Evolutionary conservation across 164 flowering plant genomes (phyloP).

Genomic region (Chloranthus sessilifolius): DNA sequence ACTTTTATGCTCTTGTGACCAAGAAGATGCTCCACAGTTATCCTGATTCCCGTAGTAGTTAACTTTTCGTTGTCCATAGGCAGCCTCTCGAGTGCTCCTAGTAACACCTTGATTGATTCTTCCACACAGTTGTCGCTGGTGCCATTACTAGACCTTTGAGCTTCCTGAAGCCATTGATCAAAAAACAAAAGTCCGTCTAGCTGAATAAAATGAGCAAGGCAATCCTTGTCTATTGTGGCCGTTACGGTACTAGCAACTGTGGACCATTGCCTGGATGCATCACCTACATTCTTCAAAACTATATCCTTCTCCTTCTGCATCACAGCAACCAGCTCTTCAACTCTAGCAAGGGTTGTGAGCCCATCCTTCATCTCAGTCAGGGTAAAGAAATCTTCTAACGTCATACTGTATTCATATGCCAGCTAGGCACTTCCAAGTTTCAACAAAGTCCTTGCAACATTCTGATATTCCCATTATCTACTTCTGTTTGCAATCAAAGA

Average conservation of each 20-base stretch:
- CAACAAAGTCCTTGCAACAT: constrained; percentile 11
- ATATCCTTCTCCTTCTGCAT: constrained; percentile 61
- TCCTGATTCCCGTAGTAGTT: constrained; percentile 47
- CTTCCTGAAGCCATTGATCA: constrained; percentile 72
- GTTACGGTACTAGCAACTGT: constrained; percentile 73
- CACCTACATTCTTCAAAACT: constrained; percentile 48
- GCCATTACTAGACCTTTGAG: constrained; percentile 36
- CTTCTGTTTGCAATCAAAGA: not conserved
- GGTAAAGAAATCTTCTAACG: constrained; percentile 81
- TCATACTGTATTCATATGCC: constrained; percentile 44
- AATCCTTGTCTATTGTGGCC: constrained; percentile 62
- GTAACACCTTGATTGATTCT: constrained; percentile 49
- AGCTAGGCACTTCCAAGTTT: constrained; percentile 18
- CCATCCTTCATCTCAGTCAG: constrained; percentile 86
- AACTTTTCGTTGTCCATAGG: constrained; percentile 38
- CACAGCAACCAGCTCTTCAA: constrained; percentile 60
- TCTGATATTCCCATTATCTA: constrained; percentile 2
- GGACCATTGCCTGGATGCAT: constrained; percentile 77
- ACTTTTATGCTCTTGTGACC: constrained; percentile 44
- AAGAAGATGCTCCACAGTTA: constrained; percentile 50
- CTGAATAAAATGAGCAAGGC: constrained; percentile 73
- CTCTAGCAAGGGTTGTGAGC: constrained; percentile 60
- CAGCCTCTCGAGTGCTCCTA: constrained; percentile 69
- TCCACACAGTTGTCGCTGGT: constrained; percentile 45
- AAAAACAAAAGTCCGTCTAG: constrained; percentile 63